Base-by-base conservation (phyloP, 1,139 yeast genomes). In the Candida buenavistaensis region DNA sequence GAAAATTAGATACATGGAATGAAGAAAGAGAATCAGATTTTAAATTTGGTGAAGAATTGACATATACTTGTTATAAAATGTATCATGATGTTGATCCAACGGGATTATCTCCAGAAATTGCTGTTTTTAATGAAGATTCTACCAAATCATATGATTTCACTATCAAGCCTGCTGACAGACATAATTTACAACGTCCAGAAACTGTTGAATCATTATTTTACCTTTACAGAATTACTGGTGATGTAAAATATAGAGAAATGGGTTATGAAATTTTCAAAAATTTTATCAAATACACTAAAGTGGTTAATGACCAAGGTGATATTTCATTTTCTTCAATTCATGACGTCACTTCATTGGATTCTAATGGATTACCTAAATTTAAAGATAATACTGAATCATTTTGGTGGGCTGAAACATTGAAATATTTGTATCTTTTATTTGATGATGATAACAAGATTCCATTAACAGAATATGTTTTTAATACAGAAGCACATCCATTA, bases 321-420 rank as follows among this genome's bases (percentile, higher is more conserved):
- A 60, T 65, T 5, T 73, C 89, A 3, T 89, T 80, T 58, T 72
- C 88, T 1, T 76, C 86, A 5, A 60, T 90, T 45, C 67, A 72
- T 35, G 86, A 86, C 53, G 95, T 88, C 32, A 73, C 78, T 2
- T 68, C 78, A 2, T 70, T 77, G 11, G 28, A 30, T 23, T 13
- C 13, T 5, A 38, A 44, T 23, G 41, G 38, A 6, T 80, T 86
- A 7, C 64, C 78, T 1, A 59, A 54, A 22, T 59, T 55, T 45
- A 63, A 75, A 36, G 95, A 90, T 59, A 87, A 87, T 53, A 78
- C 87, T 75, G 97, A 90, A 59, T 82, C 95, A 11, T 88, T 88
- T 68, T 90, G 97, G 97, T 68, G 87, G 39, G 90, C 96, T 0
- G 97, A 90, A 58, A 90, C 97, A 1, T 73, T 90, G 54, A 90